Evolutionary conservation across 768 basidiomycete species (phyloP).

Genomic region (Paxillus ammoniavirescens): DNA sequence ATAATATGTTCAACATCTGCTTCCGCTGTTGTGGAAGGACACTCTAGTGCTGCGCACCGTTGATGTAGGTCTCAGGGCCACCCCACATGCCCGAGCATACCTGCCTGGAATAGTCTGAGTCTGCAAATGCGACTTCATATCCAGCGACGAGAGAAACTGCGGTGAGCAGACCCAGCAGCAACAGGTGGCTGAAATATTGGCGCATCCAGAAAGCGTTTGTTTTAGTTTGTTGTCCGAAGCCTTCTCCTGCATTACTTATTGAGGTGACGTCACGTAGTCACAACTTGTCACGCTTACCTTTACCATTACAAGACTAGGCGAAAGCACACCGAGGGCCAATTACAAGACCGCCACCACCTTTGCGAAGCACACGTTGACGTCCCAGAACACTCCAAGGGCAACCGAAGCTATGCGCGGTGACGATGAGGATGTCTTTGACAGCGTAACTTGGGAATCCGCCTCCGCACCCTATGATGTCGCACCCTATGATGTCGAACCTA

Average conservation of each 20-base stretch:
- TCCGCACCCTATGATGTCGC: conserved; percentile 53
- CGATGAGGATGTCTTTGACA: conserved; percentile 90
- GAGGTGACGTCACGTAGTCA: conserved; percentile 24
- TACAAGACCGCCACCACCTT: background rate
- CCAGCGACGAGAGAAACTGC: conserved; percentile 39
- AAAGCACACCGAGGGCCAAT: background rate
- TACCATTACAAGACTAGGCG: background rate
- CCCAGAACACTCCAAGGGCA: background rate
- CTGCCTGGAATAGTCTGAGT: conserved; percentile 83
- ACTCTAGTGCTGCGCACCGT: conserved; percentile 49
- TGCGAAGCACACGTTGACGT: background rate
- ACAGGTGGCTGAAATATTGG: conserved; percentile 17
- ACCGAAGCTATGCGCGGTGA: conserved; percentile 65
- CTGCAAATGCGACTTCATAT: conserved; percentile 65
- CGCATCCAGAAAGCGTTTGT: conserved; percentile 31
- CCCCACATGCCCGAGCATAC: conserved; percentile 97
- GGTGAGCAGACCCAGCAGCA: conserved; percentile 27
- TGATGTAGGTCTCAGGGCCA: conserved; percentile 73
- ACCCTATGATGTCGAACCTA: conserved; percentile 41
- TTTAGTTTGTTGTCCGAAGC: conserved; percentile 21
- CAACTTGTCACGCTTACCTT: conserved; percentile 2
- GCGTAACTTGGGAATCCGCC: conserved; percentile 86
- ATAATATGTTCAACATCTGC: conserved; percentile 14
- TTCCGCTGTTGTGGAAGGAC: conserved; percentile 1
- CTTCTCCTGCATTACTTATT: conserved; percentile 9